Conservation (phyloP, 163 green algal species). For the Chloromonas sp. region DNA sequence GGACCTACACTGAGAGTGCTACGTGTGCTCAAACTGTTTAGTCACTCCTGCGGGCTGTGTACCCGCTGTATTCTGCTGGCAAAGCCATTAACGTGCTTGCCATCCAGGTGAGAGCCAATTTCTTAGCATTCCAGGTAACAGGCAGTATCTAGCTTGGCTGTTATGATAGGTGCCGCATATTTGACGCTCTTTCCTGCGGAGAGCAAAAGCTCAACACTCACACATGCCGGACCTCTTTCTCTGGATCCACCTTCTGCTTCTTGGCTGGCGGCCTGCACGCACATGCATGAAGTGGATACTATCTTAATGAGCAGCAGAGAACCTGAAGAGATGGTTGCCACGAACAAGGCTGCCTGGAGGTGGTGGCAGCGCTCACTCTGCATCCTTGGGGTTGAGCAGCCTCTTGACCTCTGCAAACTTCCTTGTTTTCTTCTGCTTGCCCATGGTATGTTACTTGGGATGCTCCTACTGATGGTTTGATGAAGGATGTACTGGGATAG, state of each 20-base stretch:
- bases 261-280: conserved; percentile 32
- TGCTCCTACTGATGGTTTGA: too few relatives aligned
- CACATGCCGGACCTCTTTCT: conserved; percentile 79
- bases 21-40: too few relatives aligned
- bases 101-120: too few relatives aligned
- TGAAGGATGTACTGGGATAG: too few relatives aligned
- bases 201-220: conserved; percentile 35
- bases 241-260: conserved; percentile 53
- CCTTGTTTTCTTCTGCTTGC: conserved; percentile 90
- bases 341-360: neutral
- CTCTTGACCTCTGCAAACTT: conserved; percentile 98
- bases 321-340: neutral
- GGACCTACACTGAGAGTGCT: too few relatives aligned
- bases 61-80: too few relatives aligned
- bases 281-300: neutral
- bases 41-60: too few relatives aligned
- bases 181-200: too few relatives aligned
- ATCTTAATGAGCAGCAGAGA: neutral
- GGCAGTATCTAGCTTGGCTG: too few relatives aligned
- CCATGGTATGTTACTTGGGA: conserved; percentile 52
- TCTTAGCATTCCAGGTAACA: too few relatives aligned
- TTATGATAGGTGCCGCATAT: too few relatives aligned
- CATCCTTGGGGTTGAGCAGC: conserved; percentile 86
- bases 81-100: too few relatives aligned
- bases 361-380: conserved; percentile 52